Evolutionary conservation across 169 alveolate species (phyloP), one percentile per base, ranked within the genome.

Genomic region (Miamiensis avidus): DNA sequence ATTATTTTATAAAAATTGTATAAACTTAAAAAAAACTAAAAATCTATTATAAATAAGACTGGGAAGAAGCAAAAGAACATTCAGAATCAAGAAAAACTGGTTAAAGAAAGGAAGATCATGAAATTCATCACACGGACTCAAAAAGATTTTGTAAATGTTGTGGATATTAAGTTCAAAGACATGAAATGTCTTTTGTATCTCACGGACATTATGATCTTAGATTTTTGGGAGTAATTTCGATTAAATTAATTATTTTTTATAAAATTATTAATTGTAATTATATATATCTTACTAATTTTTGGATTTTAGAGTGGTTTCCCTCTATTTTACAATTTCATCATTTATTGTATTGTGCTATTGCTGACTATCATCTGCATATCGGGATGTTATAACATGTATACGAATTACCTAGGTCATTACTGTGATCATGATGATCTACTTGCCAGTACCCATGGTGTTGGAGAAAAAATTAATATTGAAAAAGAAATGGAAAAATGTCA

Each of bases 111-210:
- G 33, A 6, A 73, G 84, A 77, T 65, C 28, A 30, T 26, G 34
- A 78, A 78, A 29, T 1, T 81, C 15, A 65, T 11, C 69, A 4
- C 69, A 49, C 69, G 69, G 34, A 84, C 29, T 25, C 28, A 31
- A 32, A 32, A 31, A 77, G 72, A 81, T 65, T 76, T 28, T 86
- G 90, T 33, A 82, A 76, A 26, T 86, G 90, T 65, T 86, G 90
- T 81, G 90, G 90, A 29, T 86, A 81, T 81, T 82, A 81, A 31
- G 65, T 86, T 29, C 79, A 86, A 4, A 81, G 90, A 86, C 31
- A 81, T 1, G 65, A 74, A 20, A 75, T 86, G 31, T 49, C 65
- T 0, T 49, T 79, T 31, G 29, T 72, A 0, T 49, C 29, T 20
- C 64, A 79, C 64, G 49, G 69, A 49, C 4, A 33, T 16, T n/a